Base-by-base conservation (phyloP, 179 eudicot genomes). In the Nepenthes alata region DNA sequence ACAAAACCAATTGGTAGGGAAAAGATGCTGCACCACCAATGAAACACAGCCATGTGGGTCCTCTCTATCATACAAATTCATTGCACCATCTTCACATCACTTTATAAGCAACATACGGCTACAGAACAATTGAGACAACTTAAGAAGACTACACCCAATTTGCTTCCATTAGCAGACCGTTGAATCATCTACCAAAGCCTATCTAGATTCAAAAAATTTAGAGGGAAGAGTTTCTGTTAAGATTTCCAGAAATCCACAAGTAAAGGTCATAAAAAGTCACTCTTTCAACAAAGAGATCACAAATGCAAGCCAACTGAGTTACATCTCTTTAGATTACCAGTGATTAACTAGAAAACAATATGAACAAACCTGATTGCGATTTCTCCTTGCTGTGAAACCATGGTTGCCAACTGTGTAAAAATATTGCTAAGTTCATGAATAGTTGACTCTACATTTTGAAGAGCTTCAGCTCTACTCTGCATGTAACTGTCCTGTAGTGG, bases 401-500 rank as follows among this genome's bases (percentile, higher is more conserved):
- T 79, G 25, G 87, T 89, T 37, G 98, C 98, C 77, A 91, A 70
- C 57, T 91, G 98, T 37, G 84, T 89, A 72, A 91, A 91, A 70
- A 91, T 91, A 67, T 63, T 83, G 69, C 98, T 67, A 70, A 89
- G 70, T 76, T 91, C 96, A 67, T 91, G 98, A 73, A 91, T 91
- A 59, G 98, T 91, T 56, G 95, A 89, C 70, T 91, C 98, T 48
- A 89, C 98, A 76, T 89, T 89, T 49, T 89, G 98, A 59, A 91
- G 91, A 65, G 98, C 98, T 74, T 91, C 96, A 74, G 96, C 95
- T 78, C 96, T 82, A 73, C 96, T 91, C 73, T 91, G 91, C 95
- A 89, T 89, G 70, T 86, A 91, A 60, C 83, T 85, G 71, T 91
- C 98, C 67, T 91, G 96, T 38, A 84, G 38, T 15, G 98, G 96